Percentiles rank a stretch among this genome's conserved stretches.
phyloP scores from a whole-genome alignment of 371 early-diverging fungal species.

The Mucor velutinosus region DNA sequence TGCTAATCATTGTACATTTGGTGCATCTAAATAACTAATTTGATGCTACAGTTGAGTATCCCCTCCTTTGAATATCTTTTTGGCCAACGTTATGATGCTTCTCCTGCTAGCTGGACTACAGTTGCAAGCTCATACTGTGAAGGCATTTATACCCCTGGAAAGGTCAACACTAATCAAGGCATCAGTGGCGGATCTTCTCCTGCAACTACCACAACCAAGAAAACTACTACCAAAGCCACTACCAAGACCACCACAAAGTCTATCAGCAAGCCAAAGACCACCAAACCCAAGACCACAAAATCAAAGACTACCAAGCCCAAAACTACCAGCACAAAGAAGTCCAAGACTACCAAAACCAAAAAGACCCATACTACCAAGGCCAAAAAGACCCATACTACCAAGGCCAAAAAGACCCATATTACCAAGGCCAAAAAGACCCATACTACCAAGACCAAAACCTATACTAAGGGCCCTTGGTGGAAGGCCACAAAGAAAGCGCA shows the following conservation, averaged over 20 bases:
- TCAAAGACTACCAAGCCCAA: background rate
- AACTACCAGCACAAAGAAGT: background rate
- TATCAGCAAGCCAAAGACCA: background rate
- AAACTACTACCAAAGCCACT: background rate
- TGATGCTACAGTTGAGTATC: slow-evolving; percentile 24
- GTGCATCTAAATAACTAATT: background rate
- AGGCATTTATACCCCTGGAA: slow-evolving; percentile 31
- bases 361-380: background rate
- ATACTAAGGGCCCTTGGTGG: background rate
- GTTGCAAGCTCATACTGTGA: slow-evolving; percentile 24
- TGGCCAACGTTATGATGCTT: slow-evolving; percentile 26
- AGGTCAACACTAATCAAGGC: slow-evolving; percentile 23
- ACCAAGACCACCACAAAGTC: background rate
- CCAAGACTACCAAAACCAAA: background rate
- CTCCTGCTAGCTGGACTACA: slow-evolving; percentile 28
- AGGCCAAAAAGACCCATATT: background rate
- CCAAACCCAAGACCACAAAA: background rate
- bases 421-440: background rate
- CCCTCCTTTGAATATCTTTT: slow-evolving; percentile 32
- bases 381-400: background rate
- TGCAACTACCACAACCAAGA: background rate
- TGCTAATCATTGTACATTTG: background rate
- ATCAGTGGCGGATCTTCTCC: slow-evolving; percentile 9
- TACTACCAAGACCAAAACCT: background rate
- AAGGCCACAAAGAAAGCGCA: background rate